A percentile compares a stretch with the other conserved stretches of the same genome.
These are phyloP conservation scores for Myriosclerotinia duriaeana DNA, from an alignment of 2,329 filamentous ascomycete genomes.

Conservation along the genomic window DNA sequence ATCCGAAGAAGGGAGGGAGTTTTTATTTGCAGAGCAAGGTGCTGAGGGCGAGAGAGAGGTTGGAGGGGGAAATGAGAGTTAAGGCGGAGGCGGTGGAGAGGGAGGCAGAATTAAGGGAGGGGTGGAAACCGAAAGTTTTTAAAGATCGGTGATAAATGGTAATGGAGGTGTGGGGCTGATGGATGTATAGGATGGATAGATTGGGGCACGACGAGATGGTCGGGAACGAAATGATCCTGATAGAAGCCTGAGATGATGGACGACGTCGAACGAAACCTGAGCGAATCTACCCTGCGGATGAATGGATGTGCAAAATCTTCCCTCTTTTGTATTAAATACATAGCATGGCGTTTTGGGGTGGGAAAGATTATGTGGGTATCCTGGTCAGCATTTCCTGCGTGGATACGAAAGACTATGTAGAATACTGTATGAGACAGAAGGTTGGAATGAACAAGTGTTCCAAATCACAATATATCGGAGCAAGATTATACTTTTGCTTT, in stretches of 20 bases:
- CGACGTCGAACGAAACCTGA: slow-evolving; percentile 7
- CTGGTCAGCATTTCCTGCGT: slow-evolving; percentile 21
- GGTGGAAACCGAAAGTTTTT: slow-evolving; percentile 94
- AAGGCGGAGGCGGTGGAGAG: slow-evolving; percentile 67
- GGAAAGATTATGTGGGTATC: slow-evolving; percentile 21
- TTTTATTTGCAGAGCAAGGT: slow-evolving; percentile 99
- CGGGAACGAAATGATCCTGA: not conserved
- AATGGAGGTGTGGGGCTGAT: slow-evolving; percentile 10
- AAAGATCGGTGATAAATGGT: slow-evolving; percentile 65
- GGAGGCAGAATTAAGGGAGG: slow-evolving; percentile 77
- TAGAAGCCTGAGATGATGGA: slow-evolving; percentile 8
- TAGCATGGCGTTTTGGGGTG: slow-evolving; percentile 24
- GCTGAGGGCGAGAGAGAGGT: slow-evolving; percentile 81
- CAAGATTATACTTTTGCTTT: not conserved
- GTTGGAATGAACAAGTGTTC: slow-evolving; percentile 17
- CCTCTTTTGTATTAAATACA: slow-evolving; percentile 26
- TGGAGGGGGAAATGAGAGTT: slow-evolving; percentile 81
- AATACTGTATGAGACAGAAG: slow-evolving; percentile 5
- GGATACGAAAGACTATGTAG: slow-evolving; percentile 16
- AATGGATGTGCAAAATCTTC: slow-evolving; percentile 23
- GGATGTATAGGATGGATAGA: slow-evolving; percentile 4
- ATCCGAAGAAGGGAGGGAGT: slow-evolving; percentile 91
- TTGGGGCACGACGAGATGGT: not conserved
- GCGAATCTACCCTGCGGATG: slow-evolving; percentile 1
- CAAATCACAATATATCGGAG: not conserved